phyloP scores from a whole-genome alignment of 805 yeast genomes.

The Kuraishia floccosa region DNA sequence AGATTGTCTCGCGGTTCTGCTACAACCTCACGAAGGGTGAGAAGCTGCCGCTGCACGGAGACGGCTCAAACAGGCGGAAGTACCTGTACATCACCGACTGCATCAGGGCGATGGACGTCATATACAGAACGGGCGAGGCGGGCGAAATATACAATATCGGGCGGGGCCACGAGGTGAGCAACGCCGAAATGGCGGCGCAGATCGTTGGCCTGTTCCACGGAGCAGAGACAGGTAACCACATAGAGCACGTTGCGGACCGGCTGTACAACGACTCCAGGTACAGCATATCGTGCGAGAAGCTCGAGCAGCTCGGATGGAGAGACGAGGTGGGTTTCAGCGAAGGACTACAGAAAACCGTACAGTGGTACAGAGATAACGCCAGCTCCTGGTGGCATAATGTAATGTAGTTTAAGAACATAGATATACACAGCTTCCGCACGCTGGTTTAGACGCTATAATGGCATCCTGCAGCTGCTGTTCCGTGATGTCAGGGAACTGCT shows the following conservation, averaged over 20 bases:
- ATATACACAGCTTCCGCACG: slow-evolving; percentile 33
- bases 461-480: slow-evolving; percentile 34
- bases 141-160: slow-evolving; percentile 5
- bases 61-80: slow-evolving; percentile 28
- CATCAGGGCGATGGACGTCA: slow-evolving; percentile 22
- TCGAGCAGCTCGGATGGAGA: slow-evolving; percentile 2
- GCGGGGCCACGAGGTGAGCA: slow-evolving; percentile 3
- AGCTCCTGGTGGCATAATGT: background rate
- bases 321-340: slow-evolving; percentile 1
- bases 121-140: slow-evolving; percentile 9
- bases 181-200: too few relatives aligned
- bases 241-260: slow-evolving; percentile 16
- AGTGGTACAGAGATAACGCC: slow-evolving; percentile 1
- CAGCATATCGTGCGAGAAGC: slow-evolving; percentile 3
- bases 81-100: slow-evolving; percentile 35
- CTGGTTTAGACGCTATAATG: slow-evolving; percentile 43
- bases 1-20: slow-evolving; percentile 26
- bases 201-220: too few relatives aligned
- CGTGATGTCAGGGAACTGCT: slow-evolving; percentile 35
- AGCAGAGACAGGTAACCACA: slow-evolving; percentile 5
- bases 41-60: slow-evolving; percentile 32
- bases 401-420: background rate
- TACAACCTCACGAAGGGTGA: background rate
- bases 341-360: background rate
- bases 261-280: slow-evolving; percentile 4